Conservation (phyloP, 768 basidiomycete genomes). For the Termitomyces titanicus region DNA sequence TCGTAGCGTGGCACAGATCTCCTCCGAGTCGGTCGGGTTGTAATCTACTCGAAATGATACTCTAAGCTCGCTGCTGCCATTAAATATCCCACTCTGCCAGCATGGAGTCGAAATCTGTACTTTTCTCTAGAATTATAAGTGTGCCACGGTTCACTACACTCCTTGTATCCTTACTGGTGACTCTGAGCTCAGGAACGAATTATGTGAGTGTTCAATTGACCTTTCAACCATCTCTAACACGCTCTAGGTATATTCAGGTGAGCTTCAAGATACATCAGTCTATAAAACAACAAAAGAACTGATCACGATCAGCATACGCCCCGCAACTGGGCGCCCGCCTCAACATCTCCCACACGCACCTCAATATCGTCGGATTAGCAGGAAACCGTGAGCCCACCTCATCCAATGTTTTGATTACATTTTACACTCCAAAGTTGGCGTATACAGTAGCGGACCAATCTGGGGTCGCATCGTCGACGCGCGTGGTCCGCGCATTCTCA, state of each 20-base stretch:
- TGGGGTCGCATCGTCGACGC: slow-evolving; percentile 79
- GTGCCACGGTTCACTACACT: slow-evolving; percentile 44
- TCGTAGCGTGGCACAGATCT: no score
- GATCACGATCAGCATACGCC: slow-evolving; percentile 67
- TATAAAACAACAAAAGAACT: neutral
- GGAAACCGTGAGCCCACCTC: slow-evolving; percentile 46
- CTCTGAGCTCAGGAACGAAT: slow-evolving; percentile 67
- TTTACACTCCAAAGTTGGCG: slow-evolving; percentile 51
- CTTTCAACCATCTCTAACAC: slow-evolving; percentile 4
- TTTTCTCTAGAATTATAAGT: slow-evolving; percentile 16
- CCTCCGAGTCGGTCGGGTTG: no score
- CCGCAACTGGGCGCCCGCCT: slow-evolving; percentile 83
- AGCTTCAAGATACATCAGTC: slow-evolving; percentile 4
- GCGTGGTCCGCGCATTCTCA: slow-evolving; percentile 66
- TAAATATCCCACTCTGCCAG: no score
- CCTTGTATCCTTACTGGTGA: slow-evolving; percentile 53
- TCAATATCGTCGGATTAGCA: slow-evolving; percentile 79
- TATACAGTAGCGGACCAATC: slow-evolving; percentile 71
- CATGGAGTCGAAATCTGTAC: neutral
- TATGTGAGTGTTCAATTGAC: slow-evolving; percentile 51
- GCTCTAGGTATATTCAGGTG: slow-evolving; percentile 41
- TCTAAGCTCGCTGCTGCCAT: no score
- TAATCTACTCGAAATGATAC: no score
- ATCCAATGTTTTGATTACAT: neutral
- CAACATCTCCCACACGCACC: slow-evolving; percentile 70